Evolutionary conservation across 805 yeast genomes (phyloP).

Genomic region (Ogataea methanolica): DNA sequence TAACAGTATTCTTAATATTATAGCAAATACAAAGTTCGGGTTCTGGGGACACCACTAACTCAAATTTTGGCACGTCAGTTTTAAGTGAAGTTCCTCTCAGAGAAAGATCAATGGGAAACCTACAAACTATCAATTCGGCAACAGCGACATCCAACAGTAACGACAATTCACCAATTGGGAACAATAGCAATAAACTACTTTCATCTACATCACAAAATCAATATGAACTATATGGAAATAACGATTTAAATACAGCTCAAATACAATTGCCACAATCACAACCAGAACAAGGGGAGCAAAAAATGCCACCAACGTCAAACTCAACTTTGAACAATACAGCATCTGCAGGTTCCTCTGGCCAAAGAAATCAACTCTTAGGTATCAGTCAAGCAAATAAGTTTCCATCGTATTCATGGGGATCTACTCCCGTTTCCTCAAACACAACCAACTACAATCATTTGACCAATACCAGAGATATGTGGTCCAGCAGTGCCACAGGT

Average conservation of each 20-base stretch:
- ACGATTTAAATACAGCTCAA: neutral
- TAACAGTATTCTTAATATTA: neutral
- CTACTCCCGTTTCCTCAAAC: constrained; percentile 10
- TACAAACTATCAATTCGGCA: no score
- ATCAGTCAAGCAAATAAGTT: constrained; percentile 2
- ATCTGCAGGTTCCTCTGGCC: neutral
- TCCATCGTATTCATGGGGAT: constrained; percentile 13
- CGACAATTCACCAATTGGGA: constrained; percentile 4
- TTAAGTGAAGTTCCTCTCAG: constrained; percentile 13
- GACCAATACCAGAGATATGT: constrained; percentile 13
- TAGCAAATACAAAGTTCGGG: constrained; percentile 14
- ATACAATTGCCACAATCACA: neutral
- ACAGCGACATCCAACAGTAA: neutral
- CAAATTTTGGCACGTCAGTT: constrained; percentile 17
- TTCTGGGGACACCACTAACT: constrained; percentile 18
- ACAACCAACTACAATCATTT: constrained; percentile 9
- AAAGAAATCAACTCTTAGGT: neutral
- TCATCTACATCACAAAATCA: constrained; percentile 6
- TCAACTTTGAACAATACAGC: neutral
- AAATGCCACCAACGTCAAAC: neutral
- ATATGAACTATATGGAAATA: constrained; percentile 10
- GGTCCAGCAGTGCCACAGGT: constrained; percentile 16
- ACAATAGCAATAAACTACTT: neutral
- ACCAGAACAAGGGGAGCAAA: neutral
- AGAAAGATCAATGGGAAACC: constrained; percentile 5